Evolutionary conservation across 768 basidiomycete species (phyloP).

Genomic region (Xerocomellus intermedius): DNA sequence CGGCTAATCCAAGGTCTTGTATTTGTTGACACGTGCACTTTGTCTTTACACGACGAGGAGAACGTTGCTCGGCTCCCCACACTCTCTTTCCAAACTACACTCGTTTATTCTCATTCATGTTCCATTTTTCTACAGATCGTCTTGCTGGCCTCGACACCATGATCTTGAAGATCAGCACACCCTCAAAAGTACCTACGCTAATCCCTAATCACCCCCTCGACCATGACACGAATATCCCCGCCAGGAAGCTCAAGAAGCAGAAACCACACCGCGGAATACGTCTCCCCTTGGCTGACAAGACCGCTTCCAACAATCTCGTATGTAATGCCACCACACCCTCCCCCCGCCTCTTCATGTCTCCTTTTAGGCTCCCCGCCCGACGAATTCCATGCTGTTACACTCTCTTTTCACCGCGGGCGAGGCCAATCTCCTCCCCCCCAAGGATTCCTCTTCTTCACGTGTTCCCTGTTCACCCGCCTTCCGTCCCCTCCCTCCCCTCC

Average conservation of each 20-base stretch:
- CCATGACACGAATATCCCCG: slow-evolving; percentile 19
- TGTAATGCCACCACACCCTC: slow-evolving; percentile 16
- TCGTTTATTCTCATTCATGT: slow-evolving; percentile 28
- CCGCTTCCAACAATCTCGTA: slow-evolving; percentile 29
- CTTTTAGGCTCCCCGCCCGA: slow-evolving; percentile 12
- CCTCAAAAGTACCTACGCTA: slow-evolving; percentile 29
- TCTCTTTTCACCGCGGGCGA: slow-evolving; percentile 6
- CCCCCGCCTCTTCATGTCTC: slow-evolving; percentile 13
- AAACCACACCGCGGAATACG: slow-evolving; percentile 22
- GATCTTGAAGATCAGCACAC: slow-evolving; percentile 35
- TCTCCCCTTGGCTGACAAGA: slow-evolving; percentile 34
- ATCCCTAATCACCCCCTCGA: slow-evolving; percentile 23
- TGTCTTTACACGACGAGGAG: slow-evolving; percentile 12
- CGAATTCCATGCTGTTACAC: slow-evolving; percentile 18
- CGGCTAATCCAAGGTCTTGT: slow-evolving; percentile 10
- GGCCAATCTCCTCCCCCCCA: slow-evolving; percentile 1
- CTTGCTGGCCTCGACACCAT: slow-evolving; percentile 44
- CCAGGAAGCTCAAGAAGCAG: slow-evolving; percentile 25
- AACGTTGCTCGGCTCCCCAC: background rate
- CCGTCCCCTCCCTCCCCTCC: slow-evolving; percentile 35
- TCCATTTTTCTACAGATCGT: slow-evolving; percentile 38
- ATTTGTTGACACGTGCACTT: slow-evolving; percentile 17
- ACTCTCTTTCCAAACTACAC: background rate
- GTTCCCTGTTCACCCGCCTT: slow-evolving; percentile 14
- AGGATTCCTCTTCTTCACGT: slow-evolving; percentile 17